These are phyloP conservation scores for Cladosporium sp. DNA, from an alignment of 2,329 filamentous ascomycete species.

Conservation along the genomic window DNA sequence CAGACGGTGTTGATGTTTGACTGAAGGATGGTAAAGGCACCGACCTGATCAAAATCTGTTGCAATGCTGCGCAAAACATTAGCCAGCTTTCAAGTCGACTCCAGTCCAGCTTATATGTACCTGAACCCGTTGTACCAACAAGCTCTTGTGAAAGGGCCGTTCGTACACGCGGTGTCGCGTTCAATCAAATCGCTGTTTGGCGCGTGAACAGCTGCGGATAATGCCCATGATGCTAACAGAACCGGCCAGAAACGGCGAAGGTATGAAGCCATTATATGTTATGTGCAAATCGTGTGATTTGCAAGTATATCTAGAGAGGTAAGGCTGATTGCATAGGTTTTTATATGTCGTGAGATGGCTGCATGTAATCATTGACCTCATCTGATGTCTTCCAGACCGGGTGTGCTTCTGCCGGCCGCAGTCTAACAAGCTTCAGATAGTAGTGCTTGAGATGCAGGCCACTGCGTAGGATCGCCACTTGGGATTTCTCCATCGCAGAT, in stretches of 20 bases:
- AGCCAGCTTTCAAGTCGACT: constrained; percentile 20
- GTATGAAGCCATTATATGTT: constrained; percentile 1
- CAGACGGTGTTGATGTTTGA: not conserved
- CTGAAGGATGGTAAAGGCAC: not conserved
- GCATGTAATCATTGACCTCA: no score
- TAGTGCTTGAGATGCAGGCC: no score
- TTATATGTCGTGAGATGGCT: no score
- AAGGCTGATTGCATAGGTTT: no score
- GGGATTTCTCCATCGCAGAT: no score
- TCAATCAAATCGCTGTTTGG: constrained; percentile 3
- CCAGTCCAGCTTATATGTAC: not conserved
- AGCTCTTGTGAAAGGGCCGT: constrained; percentile 31
- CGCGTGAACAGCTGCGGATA: constrained; percentile 1
- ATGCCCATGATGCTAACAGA: constrained; percentile 8
- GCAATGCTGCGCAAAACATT: constrained; percentile 23
- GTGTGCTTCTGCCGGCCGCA: no score
- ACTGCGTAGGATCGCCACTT: no score
- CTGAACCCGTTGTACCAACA: constrained; percentile 39
- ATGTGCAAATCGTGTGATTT: no score
- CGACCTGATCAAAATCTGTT: constrained; percentile 36
- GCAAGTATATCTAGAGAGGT: no score
- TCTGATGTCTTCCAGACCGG: no score
- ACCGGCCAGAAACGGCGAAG: constrained; percentile 1
- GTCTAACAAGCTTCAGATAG: no score
- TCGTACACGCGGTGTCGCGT: constrained; percentile 32